Base-by-base conservation (phyloP, 129 eudicot species). In the Smallanthus sonchifolius region DNA sequence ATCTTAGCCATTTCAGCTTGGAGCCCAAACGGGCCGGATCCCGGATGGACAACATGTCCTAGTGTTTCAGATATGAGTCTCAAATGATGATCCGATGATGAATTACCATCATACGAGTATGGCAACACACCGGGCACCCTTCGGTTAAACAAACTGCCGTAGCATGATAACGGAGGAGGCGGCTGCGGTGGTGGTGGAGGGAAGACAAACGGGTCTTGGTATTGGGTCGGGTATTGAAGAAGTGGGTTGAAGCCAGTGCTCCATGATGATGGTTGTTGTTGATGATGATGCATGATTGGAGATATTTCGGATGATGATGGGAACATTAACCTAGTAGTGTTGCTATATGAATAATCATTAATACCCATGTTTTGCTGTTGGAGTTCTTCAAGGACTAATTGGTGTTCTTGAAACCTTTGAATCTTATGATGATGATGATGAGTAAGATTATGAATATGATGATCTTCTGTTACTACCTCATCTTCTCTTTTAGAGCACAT, bases 1-100 rank as follows among this genome's bases (percentile, higher is more conserved):
- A 93, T 85, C 74, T 88, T 90, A 72, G 84, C 86, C 57, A 93
- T 78, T 39, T 93, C 98, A 5, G 86, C 75, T 65, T 90, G 98
- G 65, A 93, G 84, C 1, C 92, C 89, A 67, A 93, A 90, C 48
- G 95, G 95, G 71, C 75, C 88, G 65, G 89, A 80, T 39, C 87
- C 82, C 10, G 97, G 88, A 39, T 85, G 92, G 44, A 66, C 87
- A 59, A 86, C 87, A 55, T 84, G 91, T 28, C 87, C 91, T 7
- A 81, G 55, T 20, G 87, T 75, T 65, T 88, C 93, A 0, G 96
- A 74, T 20, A 89, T 36, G 70, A 91, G 79, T 57, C 89, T 75
- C 19, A 88, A 67, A 64, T 88, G 94, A 73, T 86, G 83, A 57
- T 76, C 84, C 9, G 96, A 45, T 40, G 85, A 28, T 3, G 75